Conservation (phyloP, 345 rosid genomes). For the Lepidium aucheri region DNA sequence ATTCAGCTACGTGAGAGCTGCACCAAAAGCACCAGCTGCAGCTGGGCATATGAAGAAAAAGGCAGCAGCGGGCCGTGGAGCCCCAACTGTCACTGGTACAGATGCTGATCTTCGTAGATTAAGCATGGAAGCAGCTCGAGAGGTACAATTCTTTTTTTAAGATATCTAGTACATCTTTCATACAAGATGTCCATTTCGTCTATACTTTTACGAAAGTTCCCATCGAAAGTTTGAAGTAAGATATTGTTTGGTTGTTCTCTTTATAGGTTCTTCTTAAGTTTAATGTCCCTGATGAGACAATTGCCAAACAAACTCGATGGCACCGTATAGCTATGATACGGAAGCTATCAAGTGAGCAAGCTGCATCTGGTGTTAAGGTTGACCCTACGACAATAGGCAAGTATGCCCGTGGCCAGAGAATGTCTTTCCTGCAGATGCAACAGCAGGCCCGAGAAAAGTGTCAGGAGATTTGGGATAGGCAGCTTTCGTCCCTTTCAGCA, state of each 20-base stretch:
- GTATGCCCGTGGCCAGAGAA: conserved; percentile 97
- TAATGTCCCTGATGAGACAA: conserved; percentile 83
- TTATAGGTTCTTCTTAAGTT: conserved; percentile 88
- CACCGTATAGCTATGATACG: conserved; percentile 99
- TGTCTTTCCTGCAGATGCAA: conserved; percentile 97
- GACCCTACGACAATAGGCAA: conserved; percentile 90
- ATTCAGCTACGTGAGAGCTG: conserved; percentile 87
- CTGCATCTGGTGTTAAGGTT: conserved; percentile 89
- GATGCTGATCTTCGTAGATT: conserved; percentile 98
- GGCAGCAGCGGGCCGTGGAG: conserved; percentile 77
- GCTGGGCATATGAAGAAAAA: conserved; percentile 73
- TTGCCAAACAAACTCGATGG: conserved; percentile 94
- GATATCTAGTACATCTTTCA: conserved; percentile 5
- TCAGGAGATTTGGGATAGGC: conserved; percentile 99
- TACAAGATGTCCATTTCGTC: not conserved
- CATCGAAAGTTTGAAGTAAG: not conserved
- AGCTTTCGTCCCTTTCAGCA: conserved; percentile 76
- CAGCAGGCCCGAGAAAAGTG: conserved; percentile 99
- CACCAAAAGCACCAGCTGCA: conserved; percentile 82
- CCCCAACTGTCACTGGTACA: conserved; percentile 90
- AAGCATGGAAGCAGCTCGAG: conserved; percentile 99
- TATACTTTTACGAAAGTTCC: not conserved
- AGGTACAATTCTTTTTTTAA: conserved; percentile 40
- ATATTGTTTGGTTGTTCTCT: conserved; percentile 6
- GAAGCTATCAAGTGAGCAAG: conserved; percentile 98